Conservation (phyloP, 2,329 filamentous ascomycete genomes). For the Fusarium scirpi region DNA sequence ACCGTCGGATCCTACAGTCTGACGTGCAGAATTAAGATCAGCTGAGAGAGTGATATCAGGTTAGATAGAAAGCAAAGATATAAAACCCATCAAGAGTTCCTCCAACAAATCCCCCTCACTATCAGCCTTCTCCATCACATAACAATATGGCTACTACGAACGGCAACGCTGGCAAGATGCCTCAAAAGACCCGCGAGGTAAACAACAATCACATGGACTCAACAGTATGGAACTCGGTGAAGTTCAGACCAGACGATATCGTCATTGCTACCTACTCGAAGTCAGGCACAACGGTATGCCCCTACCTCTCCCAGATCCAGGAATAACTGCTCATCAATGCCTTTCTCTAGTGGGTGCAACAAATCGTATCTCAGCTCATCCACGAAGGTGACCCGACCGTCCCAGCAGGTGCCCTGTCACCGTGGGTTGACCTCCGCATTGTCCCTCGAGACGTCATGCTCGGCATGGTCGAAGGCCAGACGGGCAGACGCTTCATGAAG, state of each 20-base stretch:
- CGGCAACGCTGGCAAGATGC: background rate
- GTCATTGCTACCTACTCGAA: conserved; percentile 16
- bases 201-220: conserved; percentile 26
- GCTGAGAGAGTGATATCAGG: background rate
- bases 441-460: conserved; percentile 4
- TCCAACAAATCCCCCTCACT: too few relatives aligned
- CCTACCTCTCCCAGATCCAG: background rate
- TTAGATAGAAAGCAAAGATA: background rate
- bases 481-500: conserved; percentile 12
- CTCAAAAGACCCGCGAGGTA: conserved; percentile 20
- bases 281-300: conserved; percentile 17
- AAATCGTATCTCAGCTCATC: conserved; percentile 13
- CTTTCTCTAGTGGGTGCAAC: conserved; percentile 1
- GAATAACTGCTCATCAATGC: fast-evolving
- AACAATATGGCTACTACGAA: background rate
- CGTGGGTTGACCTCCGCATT: conserved; percentile 15
- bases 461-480: background rate
- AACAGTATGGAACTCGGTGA: conserved; percentile 12
- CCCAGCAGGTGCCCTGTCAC: background rate
- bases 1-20: too few relatives aligned
- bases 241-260: conserved; percentile 20
- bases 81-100: background rate
- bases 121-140: background rate
- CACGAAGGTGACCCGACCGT: conserved; percentile 8
- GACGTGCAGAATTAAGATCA: too few relatives aligned